These are phyloP conservation scores for Trametes maxima DNA, from an alignment of 768 basidiomycete species.

Conservation along the genomic window DNA sequence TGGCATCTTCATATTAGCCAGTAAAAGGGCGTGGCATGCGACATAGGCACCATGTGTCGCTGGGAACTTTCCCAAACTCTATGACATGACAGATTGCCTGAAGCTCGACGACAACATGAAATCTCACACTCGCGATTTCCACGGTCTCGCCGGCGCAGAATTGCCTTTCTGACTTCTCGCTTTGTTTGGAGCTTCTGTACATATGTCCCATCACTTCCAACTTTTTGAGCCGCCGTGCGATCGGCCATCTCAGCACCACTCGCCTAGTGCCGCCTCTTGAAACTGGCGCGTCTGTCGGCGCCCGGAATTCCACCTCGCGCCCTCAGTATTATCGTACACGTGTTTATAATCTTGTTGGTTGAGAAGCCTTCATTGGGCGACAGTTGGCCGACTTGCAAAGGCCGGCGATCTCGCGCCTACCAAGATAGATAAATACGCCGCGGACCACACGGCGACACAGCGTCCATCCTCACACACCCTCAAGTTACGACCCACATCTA, in stretches of 20 bases:
- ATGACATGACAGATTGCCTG: constrained; percentile 22
- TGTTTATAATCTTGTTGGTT: constrained; percentile 15
- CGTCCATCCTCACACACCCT: background rate
- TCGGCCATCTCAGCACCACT: too few relatives aligned
- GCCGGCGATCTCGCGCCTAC: constrained; percentile 19
- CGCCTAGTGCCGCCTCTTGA: too few relatives aligned
- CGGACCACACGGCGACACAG: background rate
- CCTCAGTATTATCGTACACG: constrained; percentile 6
- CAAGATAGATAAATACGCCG: constrained; percentile 18
- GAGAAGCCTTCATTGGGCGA: constrained; percentile 16
- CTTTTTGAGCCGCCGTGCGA: background rate
- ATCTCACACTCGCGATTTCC: constrained; percentile 11
- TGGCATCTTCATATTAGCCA: background rate
- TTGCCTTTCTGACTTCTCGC: too few relatives aligned
- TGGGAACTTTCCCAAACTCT: constrained; percentile 22
- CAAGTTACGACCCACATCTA: background rate
- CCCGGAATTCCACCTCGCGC: background rate
- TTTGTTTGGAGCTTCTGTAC: too few relatives aligned
- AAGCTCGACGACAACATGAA: constrained; percentile 12
- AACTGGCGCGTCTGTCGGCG: too few relatives aligned
- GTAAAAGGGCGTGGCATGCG: constrained; percentile 4
- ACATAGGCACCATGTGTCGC: constrained; percentile 8
- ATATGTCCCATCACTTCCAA: background rate
- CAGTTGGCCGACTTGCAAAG: background rate
- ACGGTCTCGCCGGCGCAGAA: background rate